Base-by-base conservation (phyloP, 2,329 filamentous ascomycete genomes). In the Coniosporium uncinatum region DNA sequence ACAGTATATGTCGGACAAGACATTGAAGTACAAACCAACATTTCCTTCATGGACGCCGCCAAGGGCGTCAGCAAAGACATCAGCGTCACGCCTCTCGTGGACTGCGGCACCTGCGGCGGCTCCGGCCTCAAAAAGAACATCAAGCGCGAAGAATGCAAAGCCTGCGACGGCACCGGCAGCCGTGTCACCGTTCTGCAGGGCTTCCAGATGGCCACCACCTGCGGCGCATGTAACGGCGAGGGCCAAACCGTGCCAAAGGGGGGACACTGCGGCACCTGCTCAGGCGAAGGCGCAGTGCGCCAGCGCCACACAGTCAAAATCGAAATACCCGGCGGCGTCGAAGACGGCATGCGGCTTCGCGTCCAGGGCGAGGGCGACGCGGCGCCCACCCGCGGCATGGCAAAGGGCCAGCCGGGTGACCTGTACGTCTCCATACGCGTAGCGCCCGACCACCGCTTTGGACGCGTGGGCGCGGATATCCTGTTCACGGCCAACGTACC, bases 151-250 rank as follows among this genome's bases (percentile, higher is more conserved):
- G 71, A 81, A 46, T 98, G 93, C 65, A 82, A 81, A 59, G 71
- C 77, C 40, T 98, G 93, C 61, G 83, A 85, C 46, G 93, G 93
- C 14, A 88, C 88, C 2, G 93, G 93, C 39, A 87, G 85, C 29
- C 76, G 87, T 42, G 83, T 97, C 37, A 88, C 95, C 62, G 84
- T 88, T 56, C 85, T 96, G 77, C 82, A 88, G 52, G 90, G 89
- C 19, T 97, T 98, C 68, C 91, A 97, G 68, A 91, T 98, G 83
- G 88, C 87, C 4, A 88, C 87, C 46, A 94, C 89, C 2, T 98
- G 93, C 63, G 74, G 78, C 17, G 69, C 79, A 27, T 98, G 93
- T 60, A 82, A 81, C 39, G 93, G 93, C 3, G 81, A 78, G 35
- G 93, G 93, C 37, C 70, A 82, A 40, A 74, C 77, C 3, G 83